Evolutionary conservation across 1,139 yeast species (phyloP), one percentile per base, ranked within the genome.

Genomic region (Taphrina wiesneri): DNA sequence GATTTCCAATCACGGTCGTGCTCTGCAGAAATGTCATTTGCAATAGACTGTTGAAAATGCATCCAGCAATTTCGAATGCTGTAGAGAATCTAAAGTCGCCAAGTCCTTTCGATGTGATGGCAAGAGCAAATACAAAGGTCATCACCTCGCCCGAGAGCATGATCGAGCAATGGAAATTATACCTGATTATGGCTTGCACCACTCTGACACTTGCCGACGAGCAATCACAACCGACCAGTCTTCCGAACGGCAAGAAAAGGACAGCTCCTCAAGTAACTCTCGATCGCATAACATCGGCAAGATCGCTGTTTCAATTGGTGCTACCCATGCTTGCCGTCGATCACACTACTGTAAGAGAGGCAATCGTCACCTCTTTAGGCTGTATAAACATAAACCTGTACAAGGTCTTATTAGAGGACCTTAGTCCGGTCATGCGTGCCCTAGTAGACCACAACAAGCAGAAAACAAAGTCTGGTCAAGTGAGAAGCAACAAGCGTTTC

Each of bases 1-100:
- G 81, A 64, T 92, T 96, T 73, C 98, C 99, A 0, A 87, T 93
- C 75, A 95, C 97, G 0, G 91, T 93, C 74, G 99, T 98, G 0
- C 80, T 93, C 69, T 90, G 97, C 71, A 84, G 99, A 17, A 88
- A 96, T n/a, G 86, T 89, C 69, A 95, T 95, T 15, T 92, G 98
- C 76, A 88, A 89, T 13, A 77, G 97, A 62, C 77, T 95, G 69
- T 96, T 92, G 5, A 96, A 90, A 72, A 85, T 93, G 82, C 96
- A 92, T 74, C 83, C 85, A 19, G 83, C 92, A 9, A 80, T 86
- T 46, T 85, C 84, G 17, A 83, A 86, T 63, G 84, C 91, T 0
- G 85, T 85, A 21, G 68, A 60, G 57, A 51, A 49, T 53, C 56
- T 57, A 59, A 52, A 53, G 49, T 23, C 51, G 7, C 63, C 67